These are phyloP conservation scores for Solanum habrochaites DNA, from an alignment of 257 asterid species.

Conservation along the genomic window DNA sequence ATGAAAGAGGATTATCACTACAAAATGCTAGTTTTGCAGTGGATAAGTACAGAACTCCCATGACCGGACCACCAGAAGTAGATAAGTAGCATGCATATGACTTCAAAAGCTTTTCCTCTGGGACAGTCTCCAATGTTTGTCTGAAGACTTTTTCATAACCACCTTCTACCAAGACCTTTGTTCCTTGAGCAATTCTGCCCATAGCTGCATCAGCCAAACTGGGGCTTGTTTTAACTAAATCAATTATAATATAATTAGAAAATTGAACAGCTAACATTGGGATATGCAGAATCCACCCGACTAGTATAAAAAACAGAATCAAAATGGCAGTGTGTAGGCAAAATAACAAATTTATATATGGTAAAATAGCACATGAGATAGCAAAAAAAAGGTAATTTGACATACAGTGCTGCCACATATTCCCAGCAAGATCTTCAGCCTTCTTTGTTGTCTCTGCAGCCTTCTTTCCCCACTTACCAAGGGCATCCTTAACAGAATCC, in stretches of 20 bases:
- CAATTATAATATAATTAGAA: not conserved
- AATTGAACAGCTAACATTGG: not conserved
- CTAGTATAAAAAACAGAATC: not conserved
- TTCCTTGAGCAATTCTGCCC: constrained; percentile 78
- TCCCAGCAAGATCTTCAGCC: constrained; percentile 80
- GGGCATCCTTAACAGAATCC: constrained; percentile 60
- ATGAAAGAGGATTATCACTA: constrained; percentile 81
- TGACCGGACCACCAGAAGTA: constrained; percentile 91
- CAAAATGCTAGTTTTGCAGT: constrained; percentile 81
- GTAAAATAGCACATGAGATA: not conserved
- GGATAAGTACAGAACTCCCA: constrained; percentile 69
- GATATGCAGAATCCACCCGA: not conserved
- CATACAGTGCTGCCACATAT: constrained; percentile 95
- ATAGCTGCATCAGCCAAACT: constrained; percentile 89
- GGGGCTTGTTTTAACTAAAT: constrained; percentile 81
- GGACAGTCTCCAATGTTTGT: constrained; percentile 71
- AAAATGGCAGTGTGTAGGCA: not conserved
- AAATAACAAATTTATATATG: not conserved
- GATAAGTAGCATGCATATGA: constrained; percentile 83
- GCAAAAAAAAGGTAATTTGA: not conserved
- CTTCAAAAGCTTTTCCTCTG: constrained; percentile 64
- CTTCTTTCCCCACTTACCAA: constrained; percentile 76
- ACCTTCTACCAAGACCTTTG: constrained; percentile 88
- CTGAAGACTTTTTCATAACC: constrained; percentile 82
- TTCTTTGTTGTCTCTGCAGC: constrained; percentile 76